Conservation (phyloP, 148 eudicot species). For the Diospyros kaki region DNA sequence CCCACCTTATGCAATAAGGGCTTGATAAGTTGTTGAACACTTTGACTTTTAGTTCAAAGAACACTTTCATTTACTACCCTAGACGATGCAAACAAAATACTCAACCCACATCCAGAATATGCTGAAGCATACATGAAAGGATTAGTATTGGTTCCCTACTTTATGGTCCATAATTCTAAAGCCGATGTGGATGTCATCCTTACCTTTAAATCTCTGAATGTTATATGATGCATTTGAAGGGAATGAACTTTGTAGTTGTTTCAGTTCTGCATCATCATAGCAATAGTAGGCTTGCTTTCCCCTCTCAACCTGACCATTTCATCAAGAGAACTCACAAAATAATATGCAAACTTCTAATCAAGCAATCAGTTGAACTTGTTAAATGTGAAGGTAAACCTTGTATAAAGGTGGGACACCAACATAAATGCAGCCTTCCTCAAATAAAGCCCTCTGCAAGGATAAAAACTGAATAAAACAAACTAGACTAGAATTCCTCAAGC, state of each 20-base stretch:
- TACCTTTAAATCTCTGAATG: conserved; percentile 97
- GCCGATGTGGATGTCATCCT: not conserved
- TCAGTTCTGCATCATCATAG: conserved; percentile 76
- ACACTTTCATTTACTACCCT: not conserved
- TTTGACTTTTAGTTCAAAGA: too few species aligned
- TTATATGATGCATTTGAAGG: conserved; percentile 88
- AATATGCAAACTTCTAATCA: too few species aligned
- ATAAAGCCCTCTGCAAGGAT: conserved; percentile 79
- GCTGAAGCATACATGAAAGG: not conserved
- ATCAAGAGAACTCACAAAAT: not conserved
- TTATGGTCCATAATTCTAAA: not conserved
- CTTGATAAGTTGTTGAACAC: too few species aligned
- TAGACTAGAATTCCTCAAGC: not conserved
- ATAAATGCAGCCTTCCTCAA: conserved; percentile 89
- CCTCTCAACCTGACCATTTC: conserved; percentile 66
- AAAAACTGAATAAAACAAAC: conserved; percentile 3
- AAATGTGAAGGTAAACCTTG: conserved; percentile 54
- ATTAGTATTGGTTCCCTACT: not conserved
- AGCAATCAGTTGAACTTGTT: not conserved
- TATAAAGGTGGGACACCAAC: conserved; percentile 98
- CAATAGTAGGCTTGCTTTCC: conserved; percentile 84
- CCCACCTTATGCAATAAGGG: too few species aligned
- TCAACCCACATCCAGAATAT: conserved; percentile 5
- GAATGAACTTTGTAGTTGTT: conserved; percentile 49
- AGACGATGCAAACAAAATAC: not conserved